A percentile compares a stretch with the other conserved stretches of the same genome.
Conservation (phyloP, 1,139 yeast species). For the Hemisphaericaspora lyxosophila region DNA sequence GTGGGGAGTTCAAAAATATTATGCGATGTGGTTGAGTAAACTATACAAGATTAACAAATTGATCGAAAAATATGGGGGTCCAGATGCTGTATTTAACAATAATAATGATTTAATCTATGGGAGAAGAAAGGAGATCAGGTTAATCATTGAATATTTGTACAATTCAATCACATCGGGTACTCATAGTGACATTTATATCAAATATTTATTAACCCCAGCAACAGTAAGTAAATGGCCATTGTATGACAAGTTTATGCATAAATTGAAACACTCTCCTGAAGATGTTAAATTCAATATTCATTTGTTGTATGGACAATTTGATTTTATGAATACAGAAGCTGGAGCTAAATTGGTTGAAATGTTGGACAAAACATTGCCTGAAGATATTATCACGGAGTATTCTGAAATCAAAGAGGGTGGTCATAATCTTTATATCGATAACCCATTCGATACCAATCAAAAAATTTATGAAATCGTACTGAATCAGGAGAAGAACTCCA, state of each 20-base stretch:
- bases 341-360: slow-evolving; percentile 52
- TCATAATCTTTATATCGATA: slow-evolving; percentile 47
- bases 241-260: slow-evolving; percentile 53
- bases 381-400: slow-evolving; percentile 14
- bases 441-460: slow-evolving; percentile 56
- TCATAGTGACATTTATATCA: slow-evolving; percentile 64
- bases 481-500: slow-evolving; percentile 5
- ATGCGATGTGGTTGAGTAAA: slow-evolving; percentile 45
- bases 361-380: slow-evolving; percentile 20
- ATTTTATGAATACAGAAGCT: slow-evolving; percentile 82
- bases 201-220: slow-evolving; percentile 67
- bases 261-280: slow-evolving; percentile 18
- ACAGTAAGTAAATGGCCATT: slow-evolving; percentile 79
- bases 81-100: slow-evolving; percentile 22
- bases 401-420: slow-evolving; percentile 42
- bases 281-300: slow-evolving; percentile 41
- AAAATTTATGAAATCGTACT: slow-evolving; percentile 20
- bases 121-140: slow-evolving; percentile 40
- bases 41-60: slow-evolving; percentile 46
- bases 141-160: slow-evolving; percentile 58
- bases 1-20: slow-evolving; percentile 46
- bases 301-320: slow-evolving; percentile 77
- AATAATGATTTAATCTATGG: slow-evolving; percentile 40
- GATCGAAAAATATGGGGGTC: slow-evolving; percentile 36
- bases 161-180: slow-evolving; percentile 61